phyloP scores from a whole-genome alignment of 2,329 filamentous ascomycete genomes.

The Raffaelea arxii region DNA sequence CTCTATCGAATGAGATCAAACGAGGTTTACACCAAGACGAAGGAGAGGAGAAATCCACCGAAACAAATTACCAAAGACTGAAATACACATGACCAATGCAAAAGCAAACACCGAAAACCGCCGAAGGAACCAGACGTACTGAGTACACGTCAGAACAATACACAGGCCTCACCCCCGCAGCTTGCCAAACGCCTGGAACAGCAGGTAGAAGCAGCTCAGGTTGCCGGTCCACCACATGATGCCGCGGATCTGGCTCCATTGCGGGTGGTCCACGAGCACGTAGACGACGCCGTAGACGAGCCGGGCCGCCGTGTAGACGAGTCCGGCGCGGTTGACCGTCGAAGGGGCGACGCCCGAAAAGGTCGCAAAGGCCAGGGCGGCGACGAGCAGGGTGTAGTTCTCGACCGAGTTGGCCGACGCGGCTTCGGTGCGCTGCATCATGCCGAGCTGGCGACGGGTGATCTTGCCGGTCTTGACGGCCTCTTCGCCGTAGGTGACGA shows the following conservation, averaged over 20 bases:
- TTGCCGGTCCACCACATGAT: constrained; percentile 35
- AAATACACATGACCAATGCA: no score
- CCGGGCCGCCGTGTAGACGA: constrained; percentile 29
- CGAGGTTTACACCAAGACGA: no score
- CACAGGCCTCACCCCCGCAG: no score
- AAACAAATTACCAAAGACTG: no score
- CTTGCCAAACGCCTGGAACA: not conserved
- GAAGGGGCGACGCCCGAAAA: constrained; percentile 24
- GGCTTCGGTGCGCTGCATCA: constrained; percentile 31
- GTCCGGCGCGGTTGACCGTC: constrained; percentile 26
- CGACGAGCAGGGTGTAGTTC: constrained; percentile 26
- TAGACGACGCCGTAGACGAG: constrained; percentile 29
- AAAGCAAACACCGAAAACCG: no score
- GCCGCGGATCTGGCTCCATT: constrained; percentile 24
- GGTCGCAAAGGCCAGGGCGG: constrained; percentile 27
- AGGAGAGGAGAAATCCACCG: no score
- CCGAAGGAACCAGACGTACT: no score
- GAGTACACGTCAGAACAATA: no score
- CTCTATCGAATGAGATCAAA: no score
- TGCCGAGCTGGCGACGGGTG: constrained; percentile 28
- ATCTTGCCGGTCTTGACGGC: constrained; percentile 33
- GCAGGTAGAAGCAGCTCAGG: constrained; percentile 23
- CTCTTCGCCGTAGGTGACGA: constrained; percentile 31
- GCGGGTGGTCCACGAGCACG: constrained; percentile 24
- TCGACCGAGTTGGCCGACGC: constrained; percentile 36